phyloP scores from a whole-genome alignment of 2,329 filamentous ascomycete genomes.

The Trichothecium sympodiale region DNA sequence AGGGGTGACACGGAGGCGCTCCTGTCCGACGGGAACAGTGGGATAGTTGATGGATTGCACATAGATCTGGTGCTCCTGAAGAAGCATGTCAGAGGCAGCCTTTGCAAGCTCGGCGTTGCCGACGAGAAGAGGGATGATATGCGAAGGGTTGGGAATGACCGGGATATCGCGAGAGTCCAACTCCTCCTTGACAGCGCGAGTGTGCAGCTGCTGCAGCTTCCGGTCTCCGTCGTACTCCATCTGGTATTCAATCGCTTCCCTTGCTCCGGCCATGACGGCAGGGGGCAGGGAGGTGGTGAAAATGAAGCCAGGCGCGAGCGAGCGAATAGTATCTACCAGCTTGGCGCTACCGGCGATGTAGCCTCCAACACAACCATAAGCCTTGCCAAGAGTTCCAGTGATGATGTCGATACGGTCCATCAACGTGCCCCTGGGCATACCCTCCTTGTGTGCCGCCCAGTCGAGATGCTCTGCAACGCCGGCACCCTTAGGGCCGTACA shows the following conservation, averaged over 20 bases:
- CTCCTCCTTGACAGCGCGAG: constrained; percentile 82
- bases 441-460: constrained; percentile 72
- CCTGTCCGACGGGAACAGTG: constrained; percentile 94
- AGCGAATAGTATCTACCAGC: constrained; percentile 86
- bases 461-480: constrained; percentile 97
- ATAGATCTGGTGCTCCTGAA: constrained; percentile 86
- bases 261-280: constrained; percentile 91
- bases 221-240: constrained; percentile 76
- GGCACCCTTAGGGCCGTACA: constrained; percentile 94
- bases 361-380: constrained; percentile 93
- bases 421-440: constrained; percentile 67
- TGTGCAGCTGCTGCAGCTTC: constrained; percentile 89
- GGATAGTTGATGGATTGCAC: constrained; percentile 99
- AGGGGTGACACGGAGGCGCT: constrained; percentile 88
- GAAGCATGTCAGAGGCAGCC: constrained; percentile 80
- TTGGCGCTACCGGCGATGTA: constrained; percentile 88
- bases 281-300: constrained; percentile 96
- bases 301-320: constrained; percentile 93
- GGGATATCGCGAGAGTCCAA: constrained; percentile 74
- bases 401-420: constrained; percentile 98
- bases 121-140: constrained; percentile 89
- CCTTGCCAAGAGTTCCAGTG: constrained; percentile 92
- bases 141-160: constrained; percentile 93
- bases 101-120: constrained; percentile 91
- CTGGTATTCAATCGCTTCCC: constrained; percentile 89